Conservation (phyloP, 2,329 filamentous ascomycete species). For the Ophiostoma ulmi region DNA sequence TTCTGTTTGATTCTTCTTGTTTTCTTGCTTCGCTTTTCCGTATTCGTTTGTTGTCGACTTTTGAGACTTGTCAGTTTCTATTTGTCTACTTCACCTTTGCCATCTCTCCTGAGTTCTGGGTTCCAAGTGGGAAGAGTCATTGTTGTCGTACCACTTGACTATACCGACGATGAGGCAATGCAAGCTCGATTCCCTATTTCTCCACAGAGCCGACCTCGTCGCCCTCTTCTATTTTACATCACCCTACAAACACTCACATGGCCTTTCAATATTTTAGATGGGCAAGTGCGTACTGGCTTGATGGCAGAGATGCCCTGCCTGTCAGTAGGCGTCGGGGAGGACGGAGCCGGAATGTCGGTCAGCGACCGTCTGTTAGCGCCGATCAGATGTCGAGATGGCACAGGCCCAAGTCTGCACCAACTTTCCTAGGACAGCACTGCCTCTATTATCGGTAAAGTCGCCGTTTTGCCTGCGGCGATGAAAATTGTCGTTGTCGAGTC, state of each 20-base stretch:
- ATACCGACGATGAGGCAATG: neutral
- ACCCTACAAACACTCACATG: slow-evolving; percentile 4
- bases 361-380: neutral
- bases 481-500: neutral
- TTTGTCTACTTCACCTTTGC: neutral
- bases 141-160: slow-evolving; percentile 20
- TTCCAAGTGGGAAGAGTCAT: slow-evolving; percentile 1
- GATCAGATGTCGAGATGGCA: neutral
- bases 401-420: neutral
- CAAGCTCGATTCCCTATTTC: neutral
- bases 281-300: neutral
- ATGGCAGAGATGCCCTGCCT: neutral
- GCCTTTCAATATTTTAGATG: neutral
- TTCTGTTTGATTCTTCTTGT: neutral
- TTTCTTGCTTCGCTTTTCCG: neutral
- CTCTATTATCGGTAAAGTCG: neutral
- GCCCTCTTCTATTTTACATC: neutral
- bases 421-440: neutral
- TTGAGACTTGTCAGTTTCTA: slow-evolving; percentile 1
- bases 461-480: neutral
- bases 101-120: neutral
- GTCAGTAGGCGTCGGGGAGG: neutral
- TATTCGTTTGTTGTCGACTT: slow-evolving; percentile 4
- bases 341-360: slow-evolving; percentile 7
- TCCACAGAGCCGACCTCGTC: neutral